Evolutionary conservation across 257 asterid genomes (phyloP), one percentile per base, ranked within the genome.

Genomic region (Verbena officinalis): DNA sequence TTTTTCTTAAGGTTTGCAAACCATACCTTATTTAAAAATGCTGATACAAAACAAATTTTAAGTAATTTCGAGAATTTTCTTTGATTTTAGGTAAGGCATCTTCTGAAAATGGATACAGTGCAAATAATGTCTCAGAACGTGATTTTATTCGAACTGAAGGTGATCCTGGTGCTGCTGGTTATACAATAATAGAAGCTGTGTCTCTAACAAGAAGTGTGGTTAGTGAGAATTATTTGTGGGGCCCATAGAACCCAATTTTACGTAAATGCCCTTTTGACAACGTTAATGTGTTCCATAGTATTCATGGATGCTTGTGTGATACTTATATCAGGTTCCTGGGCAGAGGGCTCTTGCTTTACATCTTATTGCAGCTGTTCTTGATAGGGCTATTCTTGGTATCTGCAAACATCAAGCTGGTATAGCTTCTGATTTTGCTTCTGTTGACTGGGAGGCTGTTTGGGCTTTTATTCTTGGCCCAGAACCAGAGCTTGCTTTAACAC

Each of bases 401-500:
- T 75, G 61, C 66, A 76, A 59, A 65, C 72, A 73, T 59, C 78
- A 73, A 72, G 74, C 68, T 75, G 83, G 69, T 46, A 68, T 70
- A 65, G 69, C 79, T 45, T 76, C 81, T 15, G 60, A 65, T 16
- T 66, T 44, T 50, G 59, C 72, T 70, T 63, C 63, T 61, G 66
- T 74, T 73, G 96, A 94, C 75, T 90, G 96, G 97, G 86, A 86
- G 84, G 99, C 99, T 71, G 78, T 94, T 51, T 94, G 99, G 99
- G 97, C 97, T 70, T 90, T 88, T 81, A 78, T 90, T 69, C 93
- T 94, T 64, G 99, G 97, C 40, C 99, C 99, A 1, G 96, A 88
- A 75, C 97, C 97, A 4, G 99, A 94, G 81, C 97, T 94, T 74
- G 95, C 96, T 74, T 77, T 94, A 73, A 59, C 89, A 49, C 75